Evolutionary conservation across 2,329 filamentous ascomycete species (phyloP), one percentile per base, ranked within the genome.

Genomic region (Incumbomyces lentus): DNA sequence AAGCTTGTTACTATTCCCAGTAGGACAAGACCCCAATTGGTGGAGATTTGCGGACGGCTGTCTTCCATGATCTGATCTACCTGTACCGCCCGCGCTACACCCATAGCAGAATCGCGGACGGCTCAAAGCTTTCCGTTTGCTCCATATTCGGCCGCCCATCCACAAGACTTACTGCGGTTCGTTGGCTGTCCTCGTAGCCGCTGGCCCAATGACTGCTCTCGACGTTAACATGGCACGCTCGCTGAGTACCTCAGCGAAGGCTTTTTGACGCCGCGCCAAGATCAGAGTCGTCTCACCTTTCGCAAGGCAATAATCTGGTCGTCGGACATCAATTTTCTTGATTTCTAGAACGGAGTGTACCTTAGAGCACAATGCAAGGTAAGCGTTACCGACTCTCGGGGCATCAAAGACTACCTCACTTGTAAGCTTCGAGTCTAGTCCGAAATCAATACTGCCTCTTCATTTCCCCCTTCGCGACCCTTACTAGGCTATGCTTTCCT

Each of bases 1-100:
- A 43, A 52, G 50, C 46, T 50, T 49, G 46, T 45, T 45, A 30
- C 42, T 45, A 45, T 45, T 45, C 42, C 34, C 26, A 26, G 42
- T 38, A 45, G 42, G 42, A 45, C 42, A 16, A 38, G 30, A 14
- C 31, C 19, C 22, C 10, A n/a, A 38, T 45, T 45, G 34, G 42
- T 37, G 42, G 42, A 45, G 33, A 45, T 45, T 8, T 45, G 42
- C 17, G 42, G 42, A 37, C 30, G 42, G 42, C 42, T 38, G 14
- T 22, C 13, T 29, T 22, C n/a, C 18, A 30, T 5, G 19, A 45
- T 30, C 19, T 37, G 42, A 36, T 36, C 33, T 45, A 19, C 19
- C 42, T 33, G 33, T 37, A 29, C 42, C 42, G 42, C 42, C 19
- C 7, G 16, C 11, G 26, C 33, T 37, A 29, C 12, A n/a, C 42